phyloP scores from a whole-genome alignment of 1,284 basidiomycete species.

The Pseudozyma thailandica region DNA sequence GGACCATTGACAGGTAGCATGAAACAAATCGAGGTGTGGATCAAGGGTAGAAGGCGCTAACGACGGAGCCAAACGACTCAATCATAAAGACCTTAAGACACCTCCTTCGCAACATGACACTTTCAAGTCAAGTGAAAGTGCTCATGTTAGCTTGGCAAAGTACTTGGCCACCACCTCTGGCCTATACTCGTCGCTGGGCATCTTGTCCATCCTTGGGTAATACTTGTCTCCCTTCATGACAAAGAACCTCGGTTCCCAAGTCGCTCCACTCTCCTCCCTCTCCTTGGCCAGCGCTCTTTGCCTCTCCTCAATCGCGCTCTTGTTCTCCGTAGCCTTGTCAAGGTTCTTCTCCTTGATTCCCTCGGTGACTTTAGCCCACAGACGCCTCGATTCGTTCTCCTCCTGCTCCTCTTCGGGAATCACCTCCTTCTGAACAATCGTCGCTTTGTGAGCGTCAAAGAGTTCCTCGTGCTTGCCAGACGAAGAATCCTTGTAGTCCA shows the following conservation, averaged over 20 bases:
- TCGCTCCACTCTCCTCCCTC: conserved; percentile 80
- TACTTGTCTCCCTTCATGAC: conserved; percentile 72
- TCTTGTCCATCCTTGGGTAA: conserved; percentile 57
- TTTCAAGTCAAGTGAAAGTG: too few species aligned
- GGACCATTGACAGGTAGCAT: too few species aligned
- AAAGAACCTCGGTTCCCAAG: conserved; percentile 83
- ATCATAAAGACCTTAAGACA: too few species aligned
- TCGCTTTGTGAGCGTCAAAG: conserved; percentile 82
- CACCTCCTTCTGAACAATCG: conserved; percentile 83
- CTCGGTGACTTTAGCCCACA: conserved; percentile 86
- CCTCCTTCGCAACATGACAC: too few species aligned
- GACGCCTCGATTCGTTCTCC: conserved; percentile 80
- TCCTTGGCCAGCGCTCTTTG: conserved; percentile 84
- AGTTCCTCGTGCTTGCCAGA: conserved; percentile 78
- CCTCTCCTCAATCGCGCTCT: conserved; percentile 88
- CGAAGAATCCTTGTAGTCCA: conserved; percentile 80
- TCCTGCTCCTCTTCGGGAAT: conserved; percentile 88
- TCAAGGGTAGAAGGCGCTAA: too few species aligned
- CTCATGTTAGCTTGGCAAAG: conserved; percentile 34
- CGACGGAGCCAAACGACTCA: too few species aligned
- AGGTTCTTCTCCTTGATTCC: conserved; percentile 90
- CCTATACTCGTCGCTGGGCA: conserved; percentile 45
- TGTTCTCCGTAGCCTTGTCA: conserved; percentile 90
- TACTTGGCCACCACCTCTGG: conserved; percentile 48
- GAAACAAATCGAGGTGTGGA: too few species aligned